Evolutionary conservation across 2,329 filamentous ascomycete genomes (phyloP), one percentile per base, ranked within the genome.

Genomic region (Arthroderma sp.): DNA sequence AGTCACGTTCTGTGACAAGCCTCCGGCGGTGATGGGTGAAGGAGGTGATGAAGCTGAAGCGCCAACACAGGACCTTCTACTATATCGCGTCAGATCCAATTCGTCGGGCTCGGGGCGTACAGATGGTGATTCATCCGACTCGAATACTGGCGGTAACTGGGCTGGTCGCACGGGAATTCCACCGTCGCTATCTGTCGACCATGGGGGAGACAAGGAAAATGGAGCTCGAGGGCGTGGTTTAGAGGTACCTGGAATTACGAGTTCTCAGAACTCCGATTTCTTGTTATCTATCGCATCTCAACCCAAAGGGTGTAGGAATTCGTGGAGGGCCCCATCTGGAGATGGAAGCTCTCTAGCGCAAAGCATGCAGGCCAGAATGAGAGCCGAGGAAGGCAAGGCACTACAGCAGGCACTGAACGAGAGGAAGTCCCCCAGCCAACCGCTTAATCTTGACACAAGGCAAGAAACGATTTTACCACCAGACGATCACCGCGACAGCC

Each of bases 11-110:
- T 75, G 74, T 43, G 78, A 84, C 53, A 74, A 73, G 6, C 71
- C 74, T 44, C 87, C 88, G 5, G 82, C 86, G 39, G 65, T 94
- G 49, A 95, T 96, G 57, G 89, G 89, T 39, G 81, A 89, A 62
- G 89, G 89, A 47, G 89, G 89, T 31, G 89, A 95, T 57, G 87
- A 94, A 61, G 81, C 83, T 44, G 79, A 84, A 44, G 67, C 74
- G 6, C 83, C 84, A 1, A 75, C 80, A 1, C 69, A 78, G 15
- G 83, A 91, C 57, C 81, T 94, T 30, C 43, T 46, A 42, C 36
- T 44, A 28, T 51, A 51, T 46, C 46, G 48, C 22, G 40, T 39
- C 6, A 38, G 50, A 22, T 50, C 50, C 10, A 46, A 52, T 29
- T 52, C 50, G 4, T 45, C 50, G 11, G 44, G 36, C 27, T 49